Percentiles rank a stretch among this genome's conserved stretches.
Evolutionary conservation across 805 yeast species (phyloP).

Genomic region (Isabelozyma rhagii): DNA sequence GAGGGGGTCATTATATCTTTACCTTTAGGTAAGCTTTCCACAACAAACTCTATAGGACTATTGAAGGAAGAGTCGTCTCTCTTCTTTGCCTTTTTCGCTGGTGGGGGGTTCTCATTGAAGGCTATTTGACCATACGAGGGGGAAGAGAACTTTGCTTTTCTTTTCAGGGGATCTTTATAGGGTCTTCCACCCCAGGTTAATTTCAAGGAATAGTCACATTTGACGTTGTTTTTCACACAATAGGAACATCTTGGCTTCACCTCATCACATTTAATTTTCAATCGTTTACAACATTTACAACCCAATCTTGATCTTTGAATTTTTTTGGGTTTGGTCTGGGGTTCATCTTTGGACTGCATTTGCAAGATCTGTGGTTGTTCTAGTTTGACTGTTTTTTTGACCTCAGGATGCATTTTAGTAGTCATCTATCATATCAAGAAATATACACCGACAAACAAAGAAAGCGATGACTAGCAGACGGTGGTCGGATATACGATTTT

Average conservation of each 20-base stretch:
- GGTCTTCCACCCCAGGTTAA: slow-evolving; percentile 79
- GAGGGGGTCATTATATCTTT: not conserved
- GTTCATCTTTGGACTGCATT: not conserved
- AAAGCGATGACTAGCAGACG: not conserved
- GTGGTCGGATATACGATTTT: too few species aligned
- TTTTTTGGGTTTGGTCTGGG: slow-evolving; percentile 5
- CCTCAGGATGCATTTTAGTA: not conserved
- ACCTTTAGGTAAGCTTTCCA: not conserved
- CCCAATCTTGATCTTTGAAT: slow-evolving; percentile 52
- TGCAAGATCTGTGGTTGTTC: not conserved
- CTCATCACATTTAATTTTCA: slow-evolving; percentile 71
- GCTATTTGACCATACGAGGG: not conserved
- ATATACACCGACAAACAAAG: too few species aligned
- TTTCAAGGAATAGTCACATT: slow-evolving; percentile 63
- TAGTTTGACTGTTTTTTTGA: not conserved
- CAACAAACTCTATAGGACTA: slow-evolving; percentile 1
- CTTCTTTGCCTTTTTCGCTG: not conserved
- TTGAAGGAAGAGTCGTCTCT: not conserved
- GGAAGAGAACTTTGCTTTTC: slow-evolving; percentile 22
- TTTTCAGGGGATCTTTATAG: slow-evolving; percentile 41
- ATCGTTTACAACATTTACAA: slow-evolving; percentile 58
- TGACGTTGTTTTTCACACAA: slow-evolving; percentile 44
- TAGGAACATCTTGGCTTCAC: slow-evolving; percentile 57
- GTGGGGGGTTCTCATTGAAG: not conserved
- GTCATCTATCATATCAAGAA: too few species aligned